Evolutionary conservation across 352 stramenopile genomes (phyloP).

Genomic region (Pythium brassicae): DNA sequence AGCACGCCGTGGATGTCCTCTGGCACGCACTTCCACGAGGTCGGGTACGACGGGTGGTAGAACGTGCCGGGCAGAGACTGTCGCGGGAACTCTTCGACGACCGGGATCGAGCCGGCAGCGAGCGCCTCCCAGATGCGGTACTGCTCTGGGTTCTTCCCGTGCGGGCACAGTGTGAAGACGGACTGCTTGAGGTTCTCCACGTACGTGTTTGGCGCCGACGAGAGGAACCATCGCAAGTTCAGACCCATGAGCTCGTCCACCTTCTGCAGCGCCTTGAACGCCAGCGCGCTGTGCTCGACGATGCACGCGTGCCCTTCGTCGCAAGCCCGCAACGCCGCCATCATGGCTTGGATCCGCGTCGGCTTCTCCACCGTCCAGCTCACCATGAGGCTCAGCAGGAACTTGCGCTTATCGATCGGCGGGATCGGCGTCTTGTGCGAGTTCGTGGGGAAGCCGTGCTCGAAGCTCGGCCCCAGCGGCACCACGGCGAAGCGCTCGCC

Average conservation of each 20-base stretch:
- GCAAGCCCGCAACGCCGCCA: constrained; percentile 44
- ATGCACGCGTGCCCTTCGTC: constrained; percentile 27
- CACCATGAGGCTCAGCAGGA: constrained; percentile 60
- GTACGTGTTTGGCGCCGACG: constrained; percentile 40
- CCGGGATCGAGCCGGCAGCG: constrained; percentile 54
- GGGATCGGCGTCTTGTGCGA: constrained; percentile 28
- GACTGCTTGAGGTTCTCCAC: constrained; percentile 51
- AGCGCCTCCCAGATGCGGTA: constrained; percentile 70
- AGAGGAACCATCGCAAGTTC: constrained; percentile 44
- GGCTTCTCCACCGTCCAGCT: constrained; percentile 66
- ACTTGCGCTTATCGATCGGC: constrained; percentile 16
- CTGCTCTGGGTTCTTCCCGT: constrained; percentile 65
- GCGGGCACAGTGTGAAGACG: constrained; percentile 55
- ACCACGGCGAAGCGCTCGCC: constrained; percentile 40
- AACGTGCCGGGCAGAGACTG: constrained; percentile 39
- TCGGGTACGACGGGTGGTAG: constrained; percentile 55
- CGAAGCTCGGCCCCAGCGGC: constrained; percentile 50
- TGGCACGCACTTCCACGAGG: constrained; percentile 46
- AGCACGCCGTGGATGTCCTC: constrained; percentile 55
- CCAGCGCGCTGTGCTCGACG: constrained; percentile 54
- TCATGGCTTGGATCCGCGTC: constrained; percentile 54
- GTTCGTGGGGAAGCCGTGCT: constrained; percentile 59
- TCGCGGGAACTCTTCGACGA: constrained; percentile 47
- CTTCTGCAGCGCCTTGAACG: constrained; percentile 55
- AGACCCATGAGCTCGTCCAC: constrained; percentile 37